Percentiles rank a stretch among this genome's conserved stretches.
phyloP scores from a whole-genome alignment of 1,284 basidiomycete species.

The Rhodotorula sp. region DNA sequence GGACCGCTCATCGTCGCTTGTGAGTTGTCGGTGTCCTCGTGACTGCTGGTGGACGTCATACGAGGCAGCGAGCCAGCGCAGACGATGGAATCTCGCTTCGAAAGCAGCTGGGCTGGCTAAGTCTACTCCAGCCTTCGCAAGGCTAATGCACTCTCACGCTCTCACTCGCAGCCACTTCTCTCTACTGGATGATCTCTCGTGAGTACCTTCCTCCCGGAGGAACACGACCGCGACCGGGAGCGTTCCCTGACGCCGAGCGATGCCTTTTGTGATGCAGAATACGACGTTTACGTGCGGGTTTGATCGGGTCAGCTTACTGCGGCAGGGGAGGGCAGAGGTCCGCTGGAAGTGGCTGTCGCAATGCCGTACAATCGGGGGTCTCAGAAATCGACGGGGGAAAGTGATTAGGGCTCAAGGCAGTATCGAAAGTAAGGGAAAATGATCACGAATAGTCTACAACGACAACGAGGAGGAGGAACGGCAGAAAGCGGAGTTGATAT shows the following conservation, averaged over 20 bases:
- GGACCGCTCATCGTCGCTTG: slow-evolving; percentile 83
- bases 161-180: slow-evolving; percentile 58
- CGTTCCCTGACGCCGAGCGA: neutral
- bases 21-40: slow-evolving; percentile 55
- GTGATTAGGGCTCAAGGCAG: no score
- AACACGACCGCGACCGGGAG: neutral
- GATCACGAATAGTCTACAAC: neutral
- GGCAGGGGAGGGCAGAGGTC: no score
- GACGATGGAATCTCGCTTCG: no score
- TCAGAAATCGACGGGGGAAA: no score
- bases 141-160: neutral
- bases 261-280: slow-evolving; percentile 10
- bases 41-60: neutral
- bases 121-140: neutral
- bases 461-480: neutral
- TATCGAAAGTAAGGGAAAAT: neutral
- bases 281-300: slow-evolving; percentile 31
- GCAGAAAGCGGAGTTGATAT: neutral
- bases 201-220: neutral
- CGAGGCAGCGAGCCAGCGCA: no score
- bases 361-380: no score
- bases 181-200: slow-evolving; percentile 67
- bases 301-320: neutral
- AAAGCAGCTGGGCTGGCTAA: no score
- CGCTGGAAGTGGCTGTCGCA: neutral